Evolutionary conservation across 1,284 basidiomycete genomes (phyloP).

Genomic region (Malassezia sympodialis): DNA sequence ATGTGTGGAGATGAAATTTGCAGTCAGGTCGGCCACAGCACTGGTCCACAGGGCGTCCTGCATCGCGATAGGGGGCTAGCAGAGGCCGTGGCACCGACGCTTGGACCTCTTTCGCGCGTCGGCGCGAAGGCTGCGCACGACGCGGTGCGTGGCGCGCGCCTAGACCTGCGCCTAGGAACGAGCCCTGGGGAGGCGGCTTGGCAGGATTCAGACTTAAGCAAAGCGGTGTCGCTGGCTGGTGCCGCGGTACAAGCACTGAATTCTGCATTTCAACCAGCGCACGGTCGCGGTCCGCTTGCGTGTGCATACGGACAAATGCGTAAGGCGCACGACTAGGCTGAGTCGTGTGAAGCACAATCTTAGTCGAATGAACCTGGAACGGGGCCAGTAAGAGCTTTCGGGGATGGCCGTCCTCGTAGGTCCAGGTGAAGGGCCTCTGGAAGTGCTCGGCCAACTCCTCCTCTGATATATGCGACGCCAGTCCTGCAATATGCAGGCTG

Average conservation of each 20-base stretch:
- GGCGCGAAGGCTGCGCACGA: neutral
- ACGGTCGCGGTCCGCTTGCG: slow-evolving; percentile 33
- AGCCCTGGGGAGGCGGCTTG: neutral
- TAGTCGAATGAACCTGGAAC: slow-evolving; percentile 12
- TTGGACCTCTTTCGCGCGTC: slow-evolving; percentile 4
- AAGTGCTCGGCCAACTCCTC: slow-evolving; percentile 40
- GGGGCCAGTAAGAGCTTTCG: slow-evolving; percentile 33
- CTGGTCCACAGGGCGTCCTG: neutral
- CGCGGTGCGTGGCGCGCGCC: neutral
- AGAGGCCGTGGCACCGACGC: slow-evolving; percentile 16
- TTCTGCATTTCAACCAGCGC: slow-evolving; percentile 45
- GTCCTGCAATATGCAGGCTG: slow-evolving; percentile 38
- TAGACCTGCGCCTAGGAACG: neutral
- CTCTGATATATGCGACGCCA: slow-evolving; percentile 34
- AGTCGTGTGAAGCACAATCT: slow-evolving; percentile 22
- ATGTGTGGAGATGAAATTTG: slow-evolving; percentile 17
- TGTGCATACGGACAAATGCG: slow-evolving; percentile 38
- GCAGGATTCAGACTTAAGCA: slow-evolving; percentile 3
- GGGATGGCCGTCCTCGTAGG: slow-evolving; percentile 5
- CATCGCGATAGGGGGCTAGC: slow-evolving; percentile 12
- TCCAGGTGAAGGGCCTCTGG: neutral
- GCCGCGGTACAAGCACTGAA: slow-evolving; percentile 9
- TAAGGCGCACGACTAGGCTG: slow-evolving; percentile 28
- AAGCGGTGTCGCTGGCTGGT: slow-evolving; percentile 5
- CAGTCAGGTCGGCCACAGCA: slow-evolving; percentile 3